phyloP scores from a whole-genome alignment of 2,329 filamentous ascomycete genomes.

The Aspergillus sp. region DNA sequence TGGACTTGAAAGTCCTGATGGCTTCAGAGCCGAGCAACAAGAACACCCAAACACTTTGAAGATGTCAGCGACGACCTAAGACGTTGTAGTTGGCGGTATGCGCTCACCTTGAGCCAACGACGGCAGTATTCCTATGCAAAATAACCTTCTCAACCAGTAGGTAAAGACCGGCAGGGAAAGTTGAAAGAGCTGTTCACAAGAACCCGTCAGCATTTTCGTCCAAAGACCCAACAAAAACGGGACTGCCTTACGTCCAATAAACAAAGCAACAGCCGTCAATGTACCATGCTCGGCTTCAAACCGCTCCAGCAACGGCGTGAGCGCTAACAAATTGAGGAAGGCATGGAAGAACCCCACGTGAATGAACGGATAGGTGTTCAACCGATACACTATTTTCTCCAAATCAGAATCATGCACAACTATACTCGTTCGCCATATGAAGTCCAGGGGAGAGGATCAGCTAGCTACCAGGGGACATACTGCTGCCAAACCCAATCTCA shows the following conservation, averaged over 20 bases:
- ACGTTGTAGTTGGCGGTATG: neutral
- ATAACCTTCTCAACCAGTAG: conserved; percentile 73
- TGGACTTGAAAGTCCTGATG: conserved; percentile 77
- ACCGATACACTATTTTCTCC: conserved; percentile 71
- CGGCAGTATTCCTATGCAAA: conserved; percentile 67
- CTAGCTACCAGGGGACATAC: conserved; percentile 52
- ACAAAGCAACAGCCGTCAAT: conserved; percentile 79
- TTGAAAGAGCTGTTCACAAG: conserved; percentile 63
- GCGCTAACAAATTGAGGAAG: conserved; percentile 72
- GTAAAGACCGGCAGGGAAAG: conserved; percentile 79
- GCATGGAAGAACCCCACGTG: conserved; percentile 80
- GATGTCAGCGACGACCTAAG: conserved; percentile 10
- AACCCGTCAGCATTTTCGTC: conserved; percentile 18
- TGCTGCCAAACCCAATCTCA: conserved; percentile 67
- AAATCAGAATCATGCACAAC: neutral
- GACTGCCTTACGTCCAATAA: conserved; percentile 76
- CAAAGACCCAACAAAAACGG: neutral
- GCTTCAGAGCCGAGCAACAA: conserved; percentile 81
- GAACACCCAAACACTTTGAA: conserved; percentile 82
- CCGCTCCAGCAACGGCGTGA: conserved; percentile 85
- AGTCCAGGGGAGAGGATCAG: neutral
- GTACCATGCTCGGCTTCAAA: conserved; percentile 94
- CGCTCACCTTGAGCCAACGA: conserved; percentile 78
- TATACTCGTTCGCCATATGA: conserved; percentile 1
- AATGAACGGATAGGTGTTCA: conserved; percentile 89